Base-by-base conservation (phyloP, 495 filamentous ascomycete genomes). In the Bacidia gigantensis region DNA sequence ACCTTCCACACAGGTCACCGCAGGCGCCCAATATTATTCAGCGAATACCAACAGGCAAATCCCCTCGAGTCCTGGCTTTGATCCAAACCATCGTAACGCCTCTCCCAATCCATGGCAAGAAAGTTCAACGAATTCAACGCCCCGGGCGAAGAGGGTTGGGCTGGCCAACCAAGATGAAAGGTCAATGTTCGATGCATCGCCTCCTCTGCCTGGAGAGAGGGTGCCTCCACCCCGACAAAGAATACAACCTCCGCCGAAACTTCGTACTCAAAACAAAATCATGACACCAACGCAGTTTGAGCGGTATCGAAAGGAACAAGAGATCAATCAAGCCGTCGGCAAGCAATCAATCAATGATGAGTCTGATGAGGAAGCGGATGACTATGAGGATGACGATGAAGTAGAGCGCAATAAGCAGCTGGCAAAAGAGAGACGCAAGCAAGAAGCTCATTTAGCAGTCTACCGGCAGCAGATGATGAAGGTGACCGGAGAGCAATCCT, bases 381-480 rank as follows among this genome's bases (percentile, higher is more conserved):
- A 76, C 48, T 74, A 82, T 49, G 87, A 95, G 46, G 89, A 93
- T 50, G 87, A 92, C 49, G 87, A 95, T 56, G 47, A 50, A 18
- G 61, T 72, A 1, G 87, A 94, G 62, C 84, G 82, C 57, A 75
- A 80, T 25, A 83, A 76, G 55, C 74, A 84, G 61, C 69, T 82
- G 26, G 79, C 83, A 41, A 82, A 82, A 60, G 86, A 89, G 56
- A 77, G 90, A 53, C 75, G 80, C 53, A 93, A 90, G 68, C 89
- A 95, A 59, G 87, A 95, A 62, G 90, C 89, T 10, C 87, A 93
- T 64, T 75, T 95, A 64, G 73, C 87, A 11, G 81, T 96, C 7
- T 94, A 95, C 62, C 79, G 92, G 44, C 90, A 96, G 62, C 83
- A 90, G 64, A 94, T 96, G 88, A 93, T 88, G 86, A 95, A 95